Evolutionary conservation across 176 grass and related monocot genomes (phyloP), one percentile per base, ranked within the genome.

Genomic region (Oryza brachyantha): DNA sequence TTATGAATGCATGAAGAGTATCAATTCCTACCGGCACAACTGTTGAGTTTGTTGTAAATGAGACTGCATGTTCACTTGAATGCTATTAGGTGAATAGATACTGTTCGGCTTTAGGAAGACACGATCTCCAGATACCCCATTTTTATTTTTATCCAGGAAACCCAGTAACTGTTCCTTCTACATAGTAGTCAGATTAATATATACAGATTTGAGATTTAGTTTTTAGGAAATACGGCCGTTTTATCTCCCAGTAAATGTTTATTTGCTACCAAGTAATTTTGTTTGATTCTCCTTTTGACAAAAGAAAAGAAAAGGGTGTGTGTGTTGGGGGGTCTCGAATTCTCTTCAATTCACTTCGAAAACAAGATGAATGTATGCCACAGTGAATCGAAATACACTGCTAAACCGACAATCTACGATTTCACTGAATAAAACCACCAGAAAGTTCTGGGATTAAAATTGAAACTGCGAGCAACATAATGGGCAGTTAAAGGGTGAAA

Each of bases 21-120:
- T 54, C 29, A 3, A 48, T 74, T 88, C 19, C 35, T 24, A 32
- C 39, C 29, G 39, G 10, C 42, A 19, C 31, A 28, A n/a, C n/a
- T n/a, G n/a, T n/a, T 60, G 37, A 61, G 46, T 45, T 61, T 8
- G 26, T 66, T 83, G 45, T 73, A 83, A 29, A 50, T 83, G 48
- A 19, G 26, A 52, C 41, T 67, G 46, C 50, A 61, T 73, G 39
- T n/a, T n/a, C n/a, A n/a, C 7, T 9, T 8, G 73, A 36, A 28
- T 72, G 29, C 36, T 42, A 41, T 6, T 16, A 4, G 62, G 17
- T 67, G 39, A 34, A 63, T 34, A 19, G 24, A 11, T 67, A 68
- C 5, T 83, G 4, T n/a, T 60, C 11, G 61, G 60, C 21, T 31
- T 34, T 27, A 76, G 35, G 21, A 76, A 40, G 57, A 32, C 40